Percentiles rank a stretch among this genome's conserved stretches.
phyloP scores from a whole-genome alignment of 2,329 filamentous ascomycete genomes.

The Apiospora phragmitis region DNA sequence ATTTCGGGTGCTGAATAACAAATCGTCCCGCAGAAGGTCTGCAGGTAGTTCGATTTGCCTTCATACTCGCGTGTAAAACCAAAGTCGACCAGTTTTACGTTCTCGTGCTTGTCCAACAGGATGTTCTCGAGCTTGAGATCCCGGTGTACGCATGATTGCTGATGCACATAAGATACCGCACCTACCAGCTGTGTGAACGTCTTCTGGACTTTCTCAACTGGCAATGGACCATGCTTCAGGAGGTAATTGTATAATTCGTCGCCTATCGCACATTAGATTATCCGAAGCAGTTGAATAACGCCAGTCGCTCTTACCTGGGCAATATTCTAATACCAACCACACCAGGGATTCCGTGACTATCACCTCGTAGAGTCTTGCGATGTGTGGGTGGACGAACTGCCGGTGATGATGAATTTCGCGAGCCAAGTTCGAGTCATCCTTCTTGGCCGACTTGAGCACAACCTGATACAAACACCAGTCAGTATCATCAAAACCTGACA shows the following conservation, averaged over 20 bases:
- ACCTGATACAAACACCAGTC: constrained; percentile 57
- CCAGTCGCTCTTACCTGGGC: constrained; percentile 66
- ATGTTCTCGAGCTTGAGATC: constrained; percentile 98
- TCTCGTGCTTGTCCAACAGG: constrained; percentile 91
- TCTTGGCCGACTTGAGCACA: constrained; percentile 96
- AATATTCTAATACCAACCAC: constrained; percentile 97
- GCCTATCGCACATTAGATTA: constrained; percentile 56
- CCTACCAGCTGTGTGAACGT: constrained; percentile 96
- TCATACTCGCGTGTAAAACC: constrained; percentile 98
- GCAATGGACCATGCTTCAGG: constrained; percentile 79
- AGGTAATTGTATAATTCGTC: constrained; percentile 98
- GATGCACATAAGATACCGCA: constrained; percentile 92
- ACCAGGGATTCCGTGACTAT: constrained; percentile 94
- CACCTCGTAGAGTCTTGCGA: constrained; percentile 94
- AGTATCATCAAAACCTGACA: constrained; percentile 13
- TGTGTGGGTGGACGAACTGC: constrained; percentile 96
- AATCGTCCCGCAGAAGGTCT: constrained; percentile 96
- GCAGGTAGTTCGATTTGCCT: constrained; percentile 88
- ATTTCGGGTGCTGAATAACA: constrained; percentile 98
- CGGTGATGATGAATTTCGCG: constrained; percentile 98
- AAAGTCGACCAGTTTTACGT: constrained; percentile 97
- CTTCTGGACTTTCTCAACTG: constrained; percentile 85
- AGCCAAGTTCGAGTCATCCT: constrained; percentile 91
- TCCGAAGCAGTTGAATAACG: neutral
- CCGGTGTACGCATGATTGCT: constrained; percentile 92